Percentiles rank a stretch among this genome's conserved stretches.
phyloP scores from a whole-genome alignment of 2,329 filamentous ascomycete genomes.

The Alternaria sp. region DNA sequence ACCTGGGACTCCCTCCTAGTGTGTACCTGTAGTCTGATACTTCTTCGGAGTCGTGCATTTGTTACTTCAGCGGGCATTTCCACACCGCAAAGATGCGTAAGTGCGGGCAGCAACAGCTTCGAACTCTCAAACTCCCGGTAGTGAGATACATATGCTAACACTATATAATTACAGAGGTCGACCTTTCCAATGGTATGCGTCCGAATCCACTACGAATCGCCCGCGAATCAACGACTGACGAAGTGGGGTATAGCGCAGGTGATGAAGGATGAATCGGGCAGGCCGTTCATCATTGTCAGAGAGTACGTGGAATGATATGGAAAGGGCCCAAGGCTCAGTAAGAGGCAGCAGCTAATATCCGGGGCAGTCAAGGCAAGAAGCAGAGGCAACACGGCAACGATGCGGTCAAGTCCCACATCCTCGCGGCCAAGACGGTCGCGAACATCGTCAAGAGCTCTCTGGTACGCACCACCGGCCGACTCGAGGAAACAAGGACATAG shows the following conservation, averaged over 20 bases:
- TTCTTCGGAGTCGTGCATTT: constrained; percentile 3
- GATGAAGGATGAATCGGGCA: constrained; percentile 96
- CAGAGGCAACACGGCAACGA: constrained; percentile 96
- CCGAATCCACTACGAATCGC: constrained; percentile 2
- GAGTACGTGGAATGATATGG: constrained; percentile 68
- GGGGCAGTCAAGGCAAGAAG: constrained; percentile 87
- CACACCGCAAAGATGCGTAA: constrained; percentile 50
- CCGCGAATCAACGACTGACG: constrained; percentile 27
- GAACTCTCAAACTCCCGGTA: constrained; percentile 11
- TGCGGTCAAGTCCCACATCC: constrained; percentile 97
- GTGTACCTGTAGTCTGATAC: constrained; percentile 3
- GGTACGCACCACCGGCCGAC: constrained; percentile 48
- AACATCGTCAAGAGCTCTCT: constrained; percentile 98
- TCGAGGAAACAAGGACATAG: not conserved
- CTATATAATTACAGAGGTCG: constrained; percentile 67
- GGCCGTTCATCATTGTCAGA: constrained; percentile 97
- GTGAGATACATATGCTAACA: constrained; percentile 22
- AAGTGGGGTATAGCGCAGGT: constrained; percentile 63
- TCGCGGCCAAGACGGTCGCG: constrained; percentile 92
- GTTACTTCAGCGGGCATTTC: constrained; percentile 12
- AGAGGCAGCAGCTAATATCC: constrained; percentile 31
- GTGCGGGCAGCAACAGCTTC: constrained; percentile 21
- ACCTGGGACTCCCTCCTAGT: constrained; percentile 4
- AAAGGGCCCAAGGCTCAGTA: constrained; percentile 5
- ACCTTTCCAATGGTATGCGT: constrained; percentile 78